phyloP scores from a whole-genome alignment of 1,139 yeast species.

The Saccharomyces hybrid region DNA sequence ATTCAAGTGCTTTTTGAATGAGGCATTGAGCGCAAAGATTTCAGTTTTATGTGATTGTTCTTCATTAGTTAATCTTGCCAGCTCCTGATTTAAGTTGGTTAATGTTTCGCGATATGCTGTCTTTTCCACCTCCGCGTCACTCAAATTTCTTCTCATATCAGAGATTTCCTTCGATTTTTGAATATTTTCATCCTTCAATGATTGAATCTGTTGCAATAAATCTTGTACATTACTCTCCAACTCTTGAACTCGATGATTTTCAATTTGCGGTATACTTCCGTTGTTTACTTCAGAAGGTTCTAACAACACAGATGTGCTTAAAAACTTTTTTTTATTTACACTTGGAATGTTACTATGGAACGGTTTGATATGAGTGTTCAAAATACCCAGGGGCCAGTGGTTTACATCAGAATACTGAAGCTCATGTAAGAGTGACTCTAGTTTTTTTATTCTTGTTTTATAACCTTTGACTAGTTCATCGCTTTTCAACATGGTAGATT shows the following conservation, averaged over 20 bases:
- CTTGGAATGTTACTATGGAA: slow-evolving; percentile 15
- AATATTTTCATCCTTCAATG: slow-evolving; percentile 5
- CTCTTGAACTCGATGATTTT: neutral
- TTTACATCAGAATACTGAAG: slow-evolving; percentile 50
- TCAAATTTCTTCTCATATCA: neutral
- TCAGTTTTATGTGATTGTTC: neutral
- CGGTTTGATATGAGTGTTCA: slow-evolving; percentile 7
- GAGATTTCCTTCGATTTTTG: neutral
- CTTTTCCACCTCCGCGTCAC: slow-evolving; percentile 21
- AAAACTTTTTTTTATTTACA: slow-evolving; percentile 4
- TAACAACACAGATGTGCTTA: neutral
- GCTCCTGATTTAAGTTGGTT: slow-evolving; percentile 15
- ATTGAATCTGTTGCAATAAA: slow-evolving; percentile 9
- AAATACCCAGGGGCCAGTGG: slow-evolving; percentile 45
- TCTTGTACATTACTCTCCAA: neutral
- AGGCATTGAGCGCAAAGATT: slow-evolving; percentile 25
- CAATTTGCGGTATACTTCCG: neutral
- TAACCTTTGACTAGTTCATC: slow-evolving; percentile 44
- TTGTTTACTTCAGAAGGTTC: neutral
- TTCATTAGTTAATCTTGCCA: neutral
- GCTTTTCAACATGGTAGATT: neutral
- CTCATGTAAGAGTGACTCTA: slow-evolving; percentile 61
- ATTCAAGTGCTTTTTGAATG: neutral
- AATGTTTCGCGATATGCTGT: slow-evolving; percentile 27
- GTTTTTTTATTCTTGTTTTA: slow-evolving; percentile 49